A percentile compares a stretch with the other conserved stretches of the same genome.
These are phyloP conservation scores for Podaxis mareebaensis DNA, from an alignment of 768 basidiomycete genomes.

Conservation along the genomic window DNA sequence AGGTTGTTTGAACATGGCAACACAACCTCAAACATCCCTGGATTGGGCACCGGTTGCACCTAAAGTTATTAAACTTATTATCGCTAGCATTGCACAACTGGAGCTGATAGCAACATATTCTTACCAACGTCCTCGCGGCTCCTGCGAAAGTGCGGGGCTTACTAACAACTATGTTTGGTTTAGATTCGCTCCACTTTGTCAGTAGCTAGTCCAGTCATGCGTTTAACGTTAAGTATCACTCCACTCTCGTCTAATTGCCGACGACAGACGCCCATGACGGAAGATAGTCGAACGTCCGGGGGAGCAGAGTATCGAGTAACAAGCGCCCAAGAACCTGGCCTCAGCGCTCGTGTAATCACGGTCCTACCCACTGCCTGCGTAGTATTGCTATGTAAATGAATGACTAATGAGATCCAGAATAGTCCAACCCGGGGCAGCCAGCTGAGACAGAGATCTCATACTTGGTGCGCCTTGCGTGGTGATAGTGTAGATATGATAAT, in stretches of 20 bases:
- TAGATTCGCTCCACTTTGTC: background rate
- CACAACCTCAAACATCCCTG: background rate
- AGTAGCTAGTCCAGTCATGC: background rate
- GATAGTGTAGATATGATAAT: too few relatives aligned
- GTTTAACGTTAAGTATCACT: background rate
- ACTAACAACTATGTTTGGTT: too few relatives aligned
- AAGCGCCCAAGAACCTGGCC: background rate
- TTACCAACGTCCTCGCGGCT: too few relatives aligned
- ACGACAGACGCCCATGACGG: background rate
- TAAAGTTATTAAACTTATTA: too few relatives aligned
- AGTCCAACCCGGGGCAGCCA: background rate
- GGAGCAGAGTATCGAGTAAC: background rate
- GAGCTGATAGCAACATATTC: too few relatives aligned
- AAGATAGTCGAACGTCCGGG: background rate
- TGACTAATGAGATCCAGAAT: too few relatives aligned
- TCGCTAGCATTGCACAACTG: too few relatives aligned
- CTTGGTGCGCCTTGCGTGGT: background rate
- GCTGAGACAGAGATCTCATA: background rate
- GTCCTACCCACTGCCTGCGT: too few relatives aligned
- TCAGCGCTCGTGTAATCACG: too few relatives aligned
- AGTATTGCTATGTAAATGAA: too few relatives aligned
- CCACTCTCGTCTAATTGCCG: background rate
- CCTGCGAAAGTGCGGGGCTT: too few relatives aligned
- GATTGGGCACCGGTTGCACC: too few relatives aligned
- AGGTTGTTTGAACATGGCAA: background rate